phyloP scores from a whole-genome alignment of 2,329 filamentous ascomycete genomes.

The Cladosporium sp. region DNA sequence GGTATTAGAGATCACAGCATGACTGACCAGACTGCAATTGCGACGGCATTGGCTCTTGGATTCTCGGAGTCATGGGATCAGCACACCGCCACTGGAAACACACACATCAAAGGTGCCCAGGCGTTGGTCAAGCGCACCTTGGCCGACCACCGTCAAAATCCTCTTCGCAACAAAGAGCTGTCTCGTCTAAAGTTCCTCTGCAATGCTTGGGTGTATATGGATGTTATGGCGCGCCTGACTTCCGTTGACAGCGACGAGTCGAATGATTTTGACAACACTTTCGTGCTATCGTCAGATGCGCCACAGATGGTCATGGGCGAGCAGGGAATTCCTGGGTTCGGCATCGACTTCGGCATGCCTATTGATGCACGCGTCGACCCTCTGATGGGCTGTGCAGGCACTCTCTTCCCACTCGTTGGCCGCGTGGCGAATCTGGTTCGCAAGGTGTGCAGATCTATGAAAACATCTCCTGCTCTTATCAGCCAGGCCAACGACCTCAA shows the following conservation, averaged over 20 bases:
- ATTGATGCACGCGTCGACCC: constrained; percentile 60
- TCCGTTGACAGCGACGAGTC: constrained; percentile 56
- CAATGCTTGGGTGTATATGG: constrained; percentile 70
- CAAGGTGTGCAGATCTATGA: constrained; percentile 51
- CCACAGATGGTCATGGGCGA: constrained; percentile 29
- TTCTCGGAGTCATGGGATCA: constrained; percentile 70
- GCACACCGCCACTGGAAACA: constrained; percentile 64
- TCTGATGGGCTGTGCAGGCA: constrained; percentile 64
- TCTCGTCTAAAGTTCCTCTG: constrained; percentile 61
- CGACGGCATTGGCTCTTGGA: constrained; percentile 64
- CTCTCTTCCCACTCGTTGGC: constrained; percentile 65
- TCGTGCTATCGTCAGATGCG: constrained; percentile 35
- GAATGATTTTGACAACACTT: constrained; percentile 49
- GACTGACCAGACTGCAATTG: constrained; percentile 61
- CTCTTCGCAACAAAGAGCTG: constrained; percentile 44
- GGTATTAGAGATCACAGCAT: constrained; percentile 56
- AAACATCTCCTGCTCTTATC: constrained; percentile 59
- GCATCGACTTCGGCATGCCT: constrained; percentile 34
- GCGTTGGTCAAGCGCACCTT: constrained; percentile 59
- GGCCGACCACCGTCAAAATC: constrained; percentile 40
- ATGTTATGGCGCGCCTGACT: constrained; percentile 65
- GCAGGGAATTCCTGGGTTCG: constrained; percentile 26
- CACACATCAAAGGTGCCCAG: constrained; percentile 65
- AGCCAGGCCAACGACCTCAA: constrained; percentile 61
- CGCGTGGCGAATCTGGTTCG: constrained; percentile 63